A percentile compares a stretch with the other conserved stretches of the same genome.
Evolutionary conservation across 306 rosid genomes (phyloP).

Genomic region (Dryas alaskensis): DNA sequence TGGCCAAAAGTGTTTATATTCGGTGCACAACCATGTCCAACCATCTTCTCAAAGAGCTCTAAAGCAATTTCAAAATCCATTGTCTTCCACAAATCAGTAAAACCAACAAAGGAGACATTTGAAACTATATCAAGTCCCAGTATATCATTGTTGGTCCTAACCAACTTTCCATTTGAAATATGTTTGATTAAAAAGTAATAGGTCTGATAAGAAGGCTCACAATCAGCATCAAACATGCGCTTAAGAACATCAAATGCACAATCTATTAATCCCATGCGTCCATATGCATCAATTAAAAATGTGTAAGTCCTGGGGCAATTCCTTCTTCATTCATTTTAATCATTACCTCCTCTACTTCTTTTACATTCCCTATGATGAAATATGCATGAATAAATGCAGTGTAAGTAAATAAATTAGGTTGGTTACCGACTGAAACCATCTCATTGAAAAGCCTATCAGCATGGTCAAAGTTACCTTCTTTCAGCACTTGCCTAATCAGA

Average conservation of each 20-base stretch:
- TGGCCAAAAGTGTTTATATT: slow-evolving; percentile 53
- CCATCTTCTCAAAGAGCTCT: neutral
- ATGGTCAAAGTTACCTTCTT: slow-evolving; percentile 37
- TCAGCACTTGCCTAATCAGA: slow-evolving; percentile 40
- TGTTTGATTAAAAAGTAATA: slow-evolving; percentile 56
- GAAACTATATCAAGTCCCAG: slow-evolving; percentile 15
- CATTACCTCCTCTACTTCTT: slow-evolving; percentile 58
- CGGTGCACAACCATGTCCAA: slow-evolving; percentile 53
- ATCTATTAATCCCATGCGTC: slow-evolving; percentile 43
- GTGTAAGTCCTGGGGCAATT: slow-evolving; percentile 47
- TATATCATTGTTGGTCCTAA: slow-evolving; percentile 17
- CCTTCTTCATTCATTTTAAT: slow-evolving; percentile 53
- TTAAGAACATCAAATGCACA: no score
- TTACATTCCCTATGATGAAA: slow-evolving; percentile 58
- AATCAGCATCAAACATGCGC: slow-evolving; percentile 37
- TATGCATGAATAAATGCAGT: slow-evolving; percentile 63
- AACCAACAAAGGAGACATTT: no score
- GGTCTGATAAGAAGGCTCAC: slow-evolving; percentile 63
- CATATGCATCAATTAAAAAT: slow-evolving; percentile 54
- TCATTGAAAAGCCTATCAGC: slow-evolving; percentile 29
- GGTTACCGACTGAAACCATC: slow-evolving; percentile 56
- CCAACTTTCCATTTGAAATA: slow-evolving; percentile 1
- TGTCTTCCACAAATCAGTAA: no score
- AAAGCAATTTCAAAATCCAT: no score
- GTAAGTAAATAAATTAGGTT: slow-evolving; percentile 59